Conservation (phyloP, 2,329 filamentous ascomycete species). For the Boeremia exigua region DNA sequence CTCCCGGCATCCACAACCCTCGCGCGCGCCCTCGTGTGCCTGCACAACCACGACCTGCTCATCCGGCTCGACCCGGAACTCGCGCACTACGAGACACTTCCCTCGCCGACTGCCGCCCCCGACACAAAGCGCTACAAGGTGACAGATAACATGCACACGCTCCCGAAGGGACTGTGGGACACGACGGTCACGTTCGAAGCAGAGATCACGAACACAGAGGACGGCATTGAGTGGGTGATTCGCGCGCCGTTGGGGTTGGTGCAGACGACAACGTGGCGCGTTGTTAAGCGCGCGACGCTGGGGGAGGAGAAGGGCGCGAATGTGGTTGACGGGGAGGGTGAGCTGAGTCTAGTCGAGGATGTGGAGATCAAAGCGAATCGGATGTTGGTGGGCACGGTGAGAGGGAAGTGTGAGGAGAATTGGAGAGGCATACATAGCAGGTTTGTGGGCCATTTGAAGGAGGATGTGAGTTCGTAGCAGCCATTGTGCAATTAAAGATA, state of each 20-base stretch:
- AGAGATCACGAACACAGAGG: slow-evolving; percentile 41
- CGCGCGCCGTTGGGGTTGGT: slow-evolving; percentile 44
- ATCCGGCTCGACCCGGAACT: slow-evolving; percentile 48
- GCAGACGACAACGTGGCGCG: slow-evolving; percentile 42
- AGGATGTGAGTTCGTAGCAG: neutral
- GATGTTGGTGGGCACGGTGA: slow-evolving; percentile 44
- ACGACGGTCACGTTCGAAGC: slow-evolving; percentile 44
- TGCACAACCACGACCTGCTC: slow-evolving; percentile 47
- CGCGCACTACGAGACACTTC: slow-evolving; percentile 37
- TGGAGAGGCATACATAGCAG: slow-evolving; percentile 42
- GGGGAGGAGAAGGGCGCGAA: slow-evolving; percentile 15
- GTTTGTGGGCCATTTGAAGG: slow-evolving; percentile 36
- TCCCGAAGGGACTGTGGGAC: slow-evolving; percentile 46
- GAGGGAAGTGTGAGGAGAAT: slow-evolving; percentile 46
- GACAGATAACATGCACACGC: slow-evolving; percentile 46
- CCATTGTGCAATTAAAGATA: too few species aligned
- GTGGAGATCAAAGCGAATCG: slow-evolving; percentile 45
- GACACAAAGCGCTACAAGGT: slow-evolving; percentile 46
- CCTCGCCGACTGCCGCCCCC: slow-evolving; percentile 24
- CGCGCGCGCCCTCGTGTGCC: slow-evolving; percentile 25
- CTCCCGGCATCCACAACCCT: slow-evolving; percentile 36
- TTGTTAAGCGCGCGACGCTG: slow-evolving; percentile 29
- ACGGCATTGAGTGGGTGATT: slow-evolving; percentile 45
- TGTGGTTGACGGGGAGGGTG: slow-evolving; percentile 13
- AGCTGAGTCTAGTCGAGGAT: slow-evolving; percentile 46